Base-by-base conservation (phyloP, 768 basidiomycete genomes). In the Krasilnikovozyma curviuscula region DNA sequence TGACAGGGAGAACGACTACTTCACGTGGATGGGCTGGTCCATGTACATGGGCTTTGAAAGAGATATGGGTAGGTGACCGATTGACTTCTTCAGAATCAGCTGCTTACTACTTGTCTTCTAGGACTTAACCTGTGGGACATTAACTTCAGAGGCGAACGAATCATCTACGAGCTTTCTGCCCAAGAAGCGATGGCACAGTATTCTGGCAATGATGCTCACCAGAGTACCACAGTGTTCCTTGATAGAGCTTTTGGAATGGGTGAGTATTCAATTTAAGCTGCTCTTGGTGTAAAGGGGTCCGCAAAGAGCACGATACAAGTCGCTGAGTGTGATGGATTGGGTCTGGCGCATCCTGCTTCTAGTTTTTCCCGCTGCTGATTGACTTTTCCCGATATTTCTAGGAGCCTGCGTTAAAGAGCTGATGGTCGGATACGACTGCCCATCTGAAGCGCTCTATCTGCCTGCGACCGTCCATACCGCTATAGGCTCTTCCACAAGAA, bases 1-100 rank as follows among this genome's bases (percentile, higher is more conserved):
- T 2, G 73, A 79, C 54, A 57, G 56, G 21, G 66, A 67, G 31
- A 62, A 65, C 37, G 68, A 73, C 53, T 77, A 72, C 52, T 61
- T 79, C n/a, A 73, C 68, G 38, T 79, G 77, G 77, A 73, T 79
- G 73, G 74, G 74, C 2, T 78, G 75, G 75, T 66, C 68, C 0
- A 46, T 77, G 60, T 77, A 72, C 52, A 65, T 77, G 27, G 71
- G 73, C 42, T 79, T 78, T 56, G 74, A 76, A 25, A 25, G 44
- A 4, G 44, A 32, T 24, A 33, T 33, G 30, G 31, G n/a, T n/a
- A n/a, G n/a, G n/a, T n/a, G n/a, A n/a, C n/a, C n/a, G n/a, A n/a
- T n/a, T n/a, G n/a, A n/a, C n/a, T n/a, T n/a, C n/a, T n/a, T n/a
- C n/a, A n/a, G n/a, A n/a, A n/a, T n/a, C n/a, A n/a, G n/a, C n/a